Evolutionary conservation across 2,329 filamentous ascomycete genomes (phyloP).

Genomic region (Hymenoscyphus fructigenus): DNA sequence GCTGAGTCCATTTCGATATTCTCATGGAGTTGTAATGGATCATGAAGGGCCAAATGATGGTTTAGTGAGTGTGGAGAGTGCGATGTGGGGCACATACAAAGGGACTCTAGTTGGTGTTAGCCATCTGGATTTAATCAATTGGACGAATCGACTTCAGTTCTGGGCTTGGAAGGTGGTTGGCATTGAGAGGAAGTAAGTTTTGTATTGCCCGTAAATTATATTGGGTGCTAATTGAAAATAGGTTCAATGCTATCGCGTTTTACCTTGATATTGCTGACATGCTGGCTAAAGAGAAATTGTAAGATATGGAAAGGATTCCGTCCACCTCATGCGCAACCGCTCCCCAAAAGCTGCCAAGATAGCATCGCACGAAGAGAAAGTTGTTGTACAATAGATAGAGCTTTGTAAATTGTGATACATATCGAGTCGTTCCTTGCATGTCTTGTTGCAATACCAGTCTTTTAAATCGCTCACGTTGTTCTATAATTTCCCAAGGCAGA

Average conservation of each 20-base stretch:
- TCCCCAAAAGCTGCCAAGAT: too few relatives aligned
- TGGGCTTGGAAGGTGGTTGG: slow-evolving; percentile 53
- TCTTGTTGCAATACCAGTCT: too few relatives aligned
- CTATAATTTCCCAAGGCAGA: too few relatives aligned
- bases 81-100: slow-evolving; percentile 62
- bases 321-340: too few relatives aligned
- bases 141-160: slow-evolving; percentile 61
- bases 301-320: not conserved
- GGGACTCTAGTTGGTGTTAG: slow-evolving; percentile 62
- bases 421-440: too few relatives aligned
- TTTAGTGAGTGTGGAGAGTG: slow-evolving; percentile 64
- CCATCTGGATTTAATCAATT: slow-evolving; percentile 67
- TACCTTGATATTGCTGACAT: slow-evolving; percentile 68
- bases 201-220: not conserved
- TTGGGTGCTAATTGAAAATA: slow-evolving; percentile 32
- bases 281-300: slow-evolving; percentile 64
- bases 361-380: too few relatives aligned
- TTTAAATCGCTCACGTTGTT: too few relatives aligned
- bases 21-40: slow-evolving; percentile 50
- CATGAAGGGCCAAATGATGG: slow-evolving; percentile 64
- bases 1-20: slow-evolving; percentile 61
- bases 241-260: slow-evolving; percentile 67
- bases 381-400: too few relatives aligned
- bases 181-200: slow-evolving; percentile 50
- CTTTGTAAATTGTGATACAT: too few relatives aligned